Evolutionary conservation across 768 basidiomycete species (phyloP).

Genomic region (Termitomyces sp.): DNA sequence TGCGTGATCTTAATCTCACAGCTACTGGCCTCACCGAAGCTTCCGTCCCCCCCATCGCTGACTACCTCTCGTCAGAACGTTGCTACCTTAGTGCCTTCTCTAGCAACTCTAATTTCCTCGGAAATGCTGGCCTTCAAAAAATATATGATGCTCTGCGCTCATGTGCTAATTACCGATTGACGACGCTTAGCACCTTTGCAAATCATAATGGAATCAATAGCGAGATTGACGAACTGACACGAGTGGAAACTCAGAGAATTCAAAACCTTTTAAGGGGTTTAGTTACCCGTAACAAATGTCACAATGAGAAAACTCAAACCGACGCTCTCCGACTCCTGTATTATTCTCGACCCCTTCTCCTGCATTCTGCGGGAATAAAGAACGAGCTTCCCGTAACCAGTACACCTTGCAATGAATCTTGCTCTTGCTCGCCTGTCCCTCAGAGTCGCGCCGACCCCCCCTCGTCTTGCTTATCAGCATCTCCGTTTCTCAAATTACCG

Average conservation of each 20-base stretch:
- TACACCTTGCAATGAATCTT: background rate
- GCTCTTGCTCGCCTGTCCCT: background rate
- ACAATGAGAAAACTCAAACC: slow-evolving; percentile 33
- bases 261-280: slow-evolving; percentile 27
- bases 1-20: slow-evolving; percentile 56
- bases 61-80: slow-evolving; percentile 48
- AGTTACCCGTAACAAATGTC: slow-evolving; percentile 39
- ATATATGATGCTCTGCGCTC: slow-evolving; percentile 42
- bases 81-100: slow-evolving; percentile 48
- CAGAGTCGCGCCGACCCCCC: background rate
- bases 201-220: slow-evolving; percentile 34
- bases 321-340: slow-evolving; percentile 51
- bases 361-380: slow-evolving; percentile 24
- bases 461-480: slow-evolving; percentile 7
- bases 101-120: slow-evolving; percentile 55
- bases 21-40: slow-evolving; percentile 41
- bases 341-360: slow-evolving; percentile 46
- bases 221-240: slow-evolving; percentile 1
- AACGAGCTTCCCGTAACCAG: background rate
- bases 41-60: slow-evolving; percentile 37
- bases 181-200: slow-evolving; percentile 46
- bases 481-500: slow-evolving; percentile 43
- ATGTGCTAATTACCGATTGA: slow-evolving; percentile 41
- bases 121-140: slow-evolving; percentile 36
- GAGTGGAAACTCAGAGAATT: slow-evolving; percentile 21